Evolutionary conservation across 495 filamentous ascomycete species (phyloP), one percentile per base, ranked within the genome.

Genomic region (Podospora sp.): DNA sequence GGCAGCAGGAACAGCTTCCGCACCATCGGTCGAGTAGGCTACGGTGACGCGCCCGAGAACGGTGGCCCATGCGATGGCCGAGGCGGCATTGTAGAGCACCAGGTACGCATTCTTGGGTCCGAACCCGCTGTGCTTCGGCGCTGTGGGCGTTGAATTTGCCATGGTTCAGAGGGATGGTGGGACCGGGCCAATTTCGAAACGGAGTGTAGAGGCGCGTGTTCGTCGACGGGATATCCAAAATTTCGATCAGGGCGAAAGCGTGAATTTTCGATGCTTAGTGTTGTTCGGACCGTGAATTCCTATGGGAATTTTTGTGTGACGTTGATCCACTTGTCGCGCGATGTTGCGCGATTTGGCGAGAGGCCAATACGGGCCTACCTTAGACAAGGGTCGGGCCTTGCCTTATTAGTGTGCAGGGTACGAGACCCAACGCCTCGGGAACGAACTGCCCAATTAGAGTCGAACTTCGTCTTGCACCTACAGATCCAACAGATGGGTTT

Each of bases 31-130:
- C 16, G 63, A 65, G 35, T 79, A 60, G 50, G 80, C 70, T 24
- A 77, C 69, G 66, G 66, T 81, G 79, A 73, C 73, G 57, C 90
- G 87, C 60, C 84, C 80, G 62, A 96, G 84, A 35, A 95, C 86
- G 27, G 82, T 83, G 20, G 83, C 73, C 95, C 95, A 99, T 66
- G 93, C 84, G 52, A 88, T 63, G 63, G 91, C 87, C 69, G 87
- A 92, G 67, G 89, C 71, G 69, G 86, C 79, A 77, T 97, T 99
- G 86, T 97, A 99, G 73, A 86, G 76, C 76, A 91, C 84, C 50
- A 97, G 87, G 81, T 96, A 96, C 71, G 76, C 80, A 59, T 79
- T 85, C 68, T 82, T 84, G 20, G 51, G 50, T 36, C 36, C 51
- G 65, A 61, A 63, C 60, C 63, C 55, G 60, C 14, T 21, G 50